phyloP scores from a whole-genome alignment of 768 basidiomycete genomes.

The Lactarius akahatsu region DNA sequence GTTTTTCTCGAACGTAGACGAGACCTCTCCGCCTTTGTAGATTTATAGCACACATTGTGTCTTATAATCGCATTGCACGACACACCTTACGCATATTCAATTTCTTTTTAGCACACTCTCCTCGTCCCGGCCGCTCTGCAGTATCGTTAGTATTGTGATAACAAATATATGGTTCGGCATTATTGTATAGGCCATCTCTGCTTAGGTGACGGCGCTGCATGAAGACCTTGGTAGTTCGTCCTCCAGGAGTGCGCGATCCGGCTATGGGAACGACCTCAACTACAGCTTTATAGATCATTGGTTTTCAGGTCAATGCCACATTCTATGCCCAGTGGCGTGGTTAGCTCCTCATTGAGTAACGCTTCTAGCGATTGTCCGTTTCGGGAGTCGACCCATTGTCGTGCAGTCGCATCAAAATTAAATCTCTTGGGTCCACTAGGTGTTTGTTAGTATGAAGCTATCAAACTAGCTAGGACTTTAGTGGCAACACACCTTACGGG shows the following conservation, averaged over 20 bases:
- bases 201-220: background rate
- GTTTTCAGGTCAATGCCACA: slow-evolving; percentile 10
- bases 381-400: slow-evolving; percentile 76
- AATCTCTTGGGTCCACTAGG: slow-evolving; percentile 89
- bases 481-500: slow-evolving; percentile 63
- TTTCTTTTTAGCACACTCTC: slow-evolving; percentile 14
- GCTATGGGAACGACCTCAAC: background rate
- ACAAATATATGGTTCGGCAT: background rate
- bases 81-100: background rate
- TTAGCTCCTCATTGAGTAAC: slow-evolving; percentile 72
- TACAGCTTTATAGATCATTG: background rate
- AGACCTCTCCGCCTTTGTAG: slow-evolving; percentile 27
- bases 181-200: background rate
- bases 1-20: slow-evolving; percentile 62
- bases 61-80: background rate
- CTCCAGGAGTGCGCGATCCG: background rate
- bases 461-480: background rate
- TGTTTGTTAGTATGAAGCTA: background rate
- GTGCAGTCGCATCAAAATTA: slow-evolving; percentile 58
- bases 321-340: slow-evolving; percentile 39
- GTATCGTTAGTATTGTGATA: slow-evolving; percentile 12
- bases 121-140: background rate
- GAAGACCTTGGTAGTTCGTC: background rate
- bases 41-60: slow-evolving; percentile 10
- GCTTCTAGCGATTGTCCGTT: slow-evolving; percentile 59